Evolutionary conservation across 192 early-diverging fungal species (phyloP).

Genomic region (Glomus cerebriforme): DNA sequence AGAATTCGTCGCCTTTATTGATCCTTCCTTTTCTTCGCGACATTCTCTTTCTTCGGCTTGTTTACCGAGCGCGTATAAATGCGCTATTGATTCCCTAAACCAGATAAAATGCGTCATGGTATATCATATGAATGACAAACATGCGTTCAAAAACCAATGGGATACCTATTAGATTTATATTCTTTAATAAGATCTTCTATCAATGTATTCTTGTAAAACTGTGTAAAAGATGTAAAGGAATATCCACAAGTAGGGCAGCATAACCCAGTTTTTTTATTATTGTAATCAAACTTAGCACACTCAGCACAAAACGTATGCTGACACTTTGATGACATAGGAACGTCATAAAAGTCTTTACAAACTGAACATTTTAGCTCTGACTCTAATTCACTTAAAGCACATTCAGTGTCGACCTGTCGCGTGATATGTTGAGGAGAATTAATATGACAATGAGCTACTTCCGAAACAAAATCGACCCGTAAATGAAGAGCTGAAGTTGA

Average conservation of each 20-base stretch:
- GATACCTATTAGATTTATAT: conserved; percentile 14
- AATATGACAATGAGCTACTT: neutral
- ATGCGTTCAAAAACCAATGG: too few relatives aligned
- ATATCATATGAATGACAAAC: too few relatives aligned
- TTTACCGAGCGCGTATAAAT: neutral
- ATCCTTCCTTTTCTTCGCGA: neutral
- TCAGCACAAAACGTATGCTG: conserved; percentile 23
- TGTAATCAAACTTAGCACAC: neutral
- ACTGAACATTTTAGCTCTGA: neutral
- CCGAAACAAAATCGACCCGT: neutral
- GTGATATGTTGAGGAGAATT: neutral
- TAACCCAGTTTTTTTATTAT: neutral
- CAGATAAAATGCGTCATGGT: neutral
- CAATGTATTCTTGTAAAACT: conserved; percentile 1
- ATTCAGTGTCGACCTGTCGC: neutral
- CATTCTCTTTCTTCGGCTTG: neutral
- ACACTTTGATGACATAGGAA: conserved; percentile 24
- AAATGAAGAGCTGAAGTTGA: neutral
- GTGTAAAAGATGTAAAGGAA: neutral
- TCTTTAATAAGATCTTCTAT: conserved; percentile 25
- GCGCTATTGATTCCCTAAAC: neutral
- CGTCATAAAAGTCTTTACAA: conserved; percentile 16
- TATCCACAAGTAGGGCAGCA: neutral
- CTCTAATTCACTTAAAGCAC: neutral
- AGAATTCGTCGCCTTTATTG: neutral